Conservation (phyloP, 2,329 filamentous ascomycete genomes). For the Monilinia fructicola region DNA sequence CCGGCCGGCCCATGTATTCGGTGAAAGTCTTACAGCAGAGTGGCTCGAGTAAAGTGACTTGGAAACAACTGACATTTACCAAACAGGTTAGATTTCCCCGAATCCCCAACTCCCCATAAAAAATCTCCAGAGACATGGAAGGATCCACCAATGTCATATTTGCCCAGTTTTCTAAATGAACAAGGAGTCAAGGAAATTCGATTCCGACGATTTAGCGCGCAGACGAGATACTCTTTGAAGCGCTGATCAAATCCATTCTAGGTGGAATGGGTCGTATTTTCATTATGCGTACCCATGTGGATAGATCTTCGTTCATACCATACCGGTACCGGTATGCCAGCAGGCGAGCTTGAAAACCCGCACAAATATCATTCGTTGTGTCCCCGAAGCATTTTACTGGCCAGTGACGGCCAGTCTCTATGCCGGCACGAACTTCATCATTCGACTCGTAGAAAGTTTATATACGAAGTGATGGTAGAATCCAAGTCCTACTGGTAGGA, state of each 20-base stretch:
- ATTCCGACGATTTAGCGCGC: background rate
- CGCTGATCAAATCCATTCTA: conserved; percentile 14
- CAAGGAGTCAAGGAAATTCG: background rate
- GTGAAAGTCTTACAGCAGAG: background rate
- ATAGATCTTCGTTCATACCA: conserved; percentile 2
- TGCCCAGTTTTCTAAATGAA: conserved; percentile 9
- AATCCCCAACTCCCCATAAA: conserved; percentile 12
- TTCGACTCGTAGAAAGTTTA: background rate
- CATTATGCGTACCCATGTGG: background rate
- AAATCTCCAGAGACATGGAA: conserved; percentile 3
- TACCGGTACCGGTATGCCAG: background rate
- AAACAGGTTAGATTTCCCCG: conserved; percentile 5
- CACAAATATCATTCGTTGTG: background rate
- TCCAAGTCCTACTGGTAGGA: background rate
- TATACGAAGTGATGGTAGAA: background rate
- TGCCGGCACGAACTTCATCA: background rate
- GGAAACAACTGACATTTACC: background rate
- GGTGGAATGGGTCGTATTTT: background rate
- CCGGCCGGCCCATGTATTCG: background rate
- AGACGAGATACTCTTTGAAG: conserved; percentile 10
- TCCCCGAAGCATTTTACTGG: background rate
- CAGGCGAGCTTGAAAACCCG: background rate
- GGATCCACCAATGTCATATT: conserved; percentile 14
- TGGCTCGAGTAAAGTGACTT: background rate
- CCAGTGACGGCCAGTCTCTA: background rate